These are phyloP conservation scores for Pseudogymnoascus sp. DNA, from an alignment of 2,329 filamentous ascomycete species.

Conservation along the genomic window DNA sequence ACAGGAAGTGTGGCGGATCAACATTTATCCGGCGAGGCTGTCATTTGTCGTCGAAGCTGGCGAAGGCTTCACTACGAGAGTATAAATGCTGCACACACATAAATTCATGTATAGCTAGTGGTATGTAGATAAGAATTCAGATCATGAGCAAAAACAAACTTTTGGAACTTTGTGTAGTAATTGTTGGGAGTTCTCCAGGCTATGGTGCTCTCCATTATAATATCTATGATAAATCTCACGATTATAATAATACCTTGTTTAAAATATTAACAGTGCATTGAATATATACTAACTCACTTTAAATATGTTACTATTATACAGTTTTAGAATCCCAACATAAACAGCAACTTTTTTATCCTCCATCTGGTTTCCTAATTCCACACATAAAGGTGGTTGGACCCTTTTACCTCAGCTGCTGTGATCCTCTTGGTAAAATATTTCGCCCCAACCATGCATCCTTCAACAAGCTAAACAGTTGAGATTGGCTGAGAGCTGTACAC, in stretches of 20 bases:
- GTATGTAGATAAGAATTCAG: neutral
- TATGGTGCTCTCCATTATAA: too few species aligned
- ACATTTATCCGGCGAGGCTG: constrained; percentile 6
- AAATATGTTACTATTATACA: neutral
- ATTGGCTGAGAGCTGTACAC: neutral
- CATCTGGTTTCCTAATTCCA: neutral
- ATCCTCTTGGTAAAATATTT: too few species aligned
- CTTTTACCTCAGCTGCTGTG: too few species aligned
- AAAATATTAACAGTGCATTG: too few species aligned
- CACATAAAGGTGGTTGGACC: too few species aligned
- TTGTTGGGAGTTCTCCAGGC: neutral
- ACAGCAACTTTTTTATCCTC: neutral
- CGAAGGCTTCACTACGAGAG: neutral
- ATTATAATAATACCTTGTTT: too few species aligned
- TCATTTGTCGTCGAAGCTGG: neutral
- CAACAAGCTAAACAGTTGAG: neutral
- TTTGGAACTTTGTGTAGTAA: neutral
- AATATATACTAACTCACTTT: neutral
- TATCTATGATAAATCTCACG: too few species aligned
- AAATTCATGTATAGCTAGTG: neutral
- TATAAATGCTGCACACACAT: neutral
- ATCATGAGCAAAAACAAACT: neutral
- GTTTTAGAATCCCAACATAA: neutral
- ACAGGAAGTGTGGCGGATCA: neutral
- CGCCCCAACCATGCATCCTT: too few species aligned